These are phyloP conservation scores for Dryas integrifolia DNA, from an alignment of 331 rosid species.

Conservation along the genomic window DNA sequence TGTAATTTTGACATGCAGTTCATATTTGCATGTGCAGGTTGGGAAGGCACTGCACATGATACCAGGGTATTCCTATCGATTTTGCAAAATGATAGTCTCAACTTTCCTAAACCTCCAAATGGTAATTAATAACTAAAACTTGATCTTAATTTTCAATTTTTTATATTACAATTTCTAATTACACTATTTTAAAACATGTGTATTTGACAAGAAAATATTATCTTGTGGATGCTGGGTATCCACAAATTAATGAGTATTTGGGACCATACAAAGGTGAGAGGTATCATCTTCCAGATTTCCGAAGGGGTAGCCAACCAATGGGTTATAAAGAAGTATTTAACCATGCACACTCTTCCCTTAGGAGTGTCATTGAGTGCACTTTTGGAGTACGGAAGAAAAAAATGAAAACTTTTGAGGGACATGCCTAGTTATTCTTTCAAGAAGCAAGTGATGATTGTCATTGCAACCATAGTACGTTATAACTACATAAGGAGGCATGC, in stretches of 20 bases:
- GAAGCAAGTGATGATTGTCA: background rate
- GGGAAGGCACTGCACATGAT: background rate
- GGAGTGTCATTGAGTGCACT: background rate
- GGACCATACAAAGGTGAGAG: background rate
- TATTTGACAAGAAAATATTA: background rate
- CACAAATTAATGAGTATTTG: background rate
- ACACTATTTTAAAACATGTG: too few species aligned
- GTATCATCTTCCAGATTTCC: too few species aligned
- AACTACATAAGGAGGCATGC: background rate
- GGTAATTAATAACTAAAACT: too few species aligned
- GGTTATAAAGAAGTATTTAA: background rate
- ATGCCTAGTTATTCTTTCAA: background rate
- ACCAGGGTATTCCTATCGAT: background rate
- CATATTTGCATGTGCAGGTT: background rate
- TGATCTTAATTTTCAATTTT: too few species aligned
- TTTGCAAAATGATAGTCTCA: background rate
- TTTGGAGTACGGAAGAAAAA: background rate
- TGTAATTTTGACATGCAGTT: slow-evolving; percentile 4
- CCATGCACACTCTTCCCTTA: slow-evolving; percentile 2
- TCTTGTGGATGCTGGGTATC: background rate
- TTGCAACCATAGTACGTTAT: background rate
- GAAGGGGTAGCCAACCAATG: background rate
- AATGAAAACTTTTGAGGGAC: background rate
- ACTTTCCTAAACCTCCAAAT: background rate
- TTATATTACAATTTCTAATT: too few species aligned